Evolutionary conservation across 2,329 filamentous ascomycete genomes (phyloP), one percentile per base, ranked within the genome.

Genomic region (Hirsutella minnesotensis): DNA sequence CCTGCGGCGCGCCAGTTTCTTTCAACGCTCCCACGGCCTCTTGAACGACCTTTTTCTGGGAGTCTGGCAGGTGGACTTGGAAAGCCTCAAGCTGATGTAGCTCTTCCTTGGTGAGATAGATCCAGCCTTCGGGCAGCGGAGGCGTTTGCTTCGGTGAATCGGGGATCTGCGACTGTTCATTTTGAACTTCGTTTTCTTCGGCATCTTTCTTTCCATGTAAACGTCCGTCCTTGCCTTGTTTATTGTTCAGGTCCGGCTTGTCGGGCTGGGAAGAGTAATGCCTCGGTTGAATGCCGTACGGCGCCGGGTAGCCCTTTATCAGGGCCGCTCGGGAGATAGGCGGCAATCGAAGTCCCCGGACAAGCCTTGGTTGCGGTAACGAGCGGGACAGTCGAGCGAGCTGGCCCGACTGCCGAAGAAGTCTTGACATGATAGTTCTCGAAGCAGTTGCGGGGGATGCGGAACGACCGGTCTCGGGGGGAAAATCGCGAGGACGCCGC

Each of bases 1-100:
- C 85, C 19, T 64, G 53, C 1, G 86, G 85, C 15, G 87, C 75
- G 9, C 87, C 87, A 35, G 79, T 70, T 46, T 71, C 69, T 63
- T 80, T 77, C 47, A 90, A 71, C 22, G 72, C 66, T 47, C 73
- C 65, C n/a, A 84, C 9, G 79, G 69, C 39, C n/a, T 35, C 13
- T 36, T 75, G 69, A 45, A 78, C 70, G 45, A 88, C 60, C 19
- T 72, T 65, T 40, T 75, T 68, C 61, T 86, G 79, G n/a, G 70
- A 69, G 43, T 71, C 67, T 8, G 83, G 81, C 44, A 86, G 69
- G 46, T 71, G 67, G 50, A 75, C 75, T 46, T 83, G 61, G 47
- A 85, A 70, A 24, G 72, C 65, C 46, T 79, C 66, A 39, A 90
- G 59, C 39, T 71, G 64, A 54, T 75, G 48, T 20, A 71, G 54